Percentiles rank a stretch among this genome's conserved stretches.
Conservation (phyloP, 257 asterid genomes). For the Ballota nigra region DNA sequence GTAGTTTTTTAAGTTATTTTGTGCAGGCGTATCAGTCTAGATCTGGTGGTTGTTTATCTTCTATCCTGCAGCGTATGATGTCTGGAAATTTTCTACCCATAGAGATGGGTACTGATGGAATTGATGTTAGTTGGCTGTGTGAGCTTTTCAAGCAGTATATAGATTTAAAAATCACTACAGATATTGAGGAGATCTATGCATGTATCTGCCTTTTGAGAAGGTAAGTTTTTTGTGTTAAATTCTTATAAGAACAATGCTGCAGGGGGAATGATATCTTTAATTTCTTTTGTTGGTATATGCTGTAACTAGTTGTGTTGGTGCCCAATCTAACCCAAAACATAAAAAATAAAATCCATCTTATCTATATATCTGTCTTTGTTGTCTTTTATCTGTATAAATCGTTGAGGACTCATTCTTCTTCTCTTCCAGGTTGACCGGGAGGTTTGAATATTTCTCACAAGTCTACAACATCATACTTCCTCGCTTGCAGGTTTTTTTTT, state of each 20-base stretch:
- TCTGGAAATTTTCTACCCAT: slow-evolving; percentile 27
- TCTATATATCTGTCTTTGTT: not conserved
- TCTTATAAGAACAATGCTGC: not conserved
- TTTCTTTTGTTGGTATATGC: slow-evolving; percentile 3
- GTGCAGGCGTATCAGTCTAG: slow-evolving; percentile 48
- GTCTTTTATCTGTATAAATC: not conserved
- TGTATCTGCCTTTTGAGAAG: slow-evolving; percentile 69
- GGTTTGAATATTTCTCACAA: slow-evolving; percentile 51
- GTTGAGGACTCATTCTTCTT: slow-evolving; percentile 1
- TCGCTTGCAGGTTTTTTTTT: slow-evolving; percentile 70
- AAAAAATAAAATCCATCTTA: not conserved
- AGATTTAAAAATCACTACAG: slow-evolving; percentile 57
- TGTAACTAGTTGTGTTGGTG: not conserved
- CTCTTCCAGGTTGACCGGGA: slow-evolving; percentile 60
- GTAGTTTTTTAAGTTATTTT: slow-evolving; percentile 42
- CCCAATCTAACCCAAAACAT: not conserved
- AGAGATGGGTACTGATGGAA: slow-evolving; percentile 31
- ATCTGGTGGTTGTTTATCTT: slow-evolving; percentile 50
- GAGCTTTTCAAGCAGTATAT: slow-evolving; percentile 80
- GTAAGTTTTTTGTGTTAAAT: slow-evolving; percentile 38
- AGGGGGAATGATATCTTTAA: not conserved
- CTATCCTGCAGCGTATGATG: slow-evolving; percentile 53
- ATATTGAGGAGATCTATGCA: slow-evolving; percentile 82
- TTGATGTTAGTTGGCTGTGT: slow-evolving; percentile 45
- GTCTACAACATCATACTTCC: slow-evolving; percentile 57